phyloP scores from a whole-genome alignment of 306 rosid genomes.

The Medicago truncatula region MtrunA17r5.0-ANR NC_053049.1:34496501-34497000 shows the following conservation, averaged over 20 bases:
- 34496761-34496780: background rate
- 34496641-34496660: background rate
- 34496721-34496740: background rate
- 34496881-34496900: background rate
- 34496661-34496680: background rate
- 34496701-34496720: background rate
- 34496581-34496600: too few relatives aligned
- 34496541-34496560: too few relatives aligned
- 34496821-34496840: background rate
- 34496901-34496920: conserved; percentile 25
- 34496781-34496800: background rate
- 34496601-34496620: background rate
- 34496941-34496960: background rate
- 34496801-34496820: conserved; percentile 4
- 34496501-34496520: too few relatives aligned
- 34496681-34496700: background rate
- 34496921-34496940: background rate
- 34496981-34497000: background rate
- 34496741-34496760: background rate
- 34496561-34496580: too few relatives aligned
- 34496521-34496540: too few relatives aligned
- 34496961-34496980: conserved; percentile 1
- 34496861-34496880: background rate
- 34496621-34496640: background rate
- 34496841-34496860: background rate